Evolutionary conservation across 805 yeast genomes (phyloP).

Genomic region (Ogataea nonfermentans): DNA sequence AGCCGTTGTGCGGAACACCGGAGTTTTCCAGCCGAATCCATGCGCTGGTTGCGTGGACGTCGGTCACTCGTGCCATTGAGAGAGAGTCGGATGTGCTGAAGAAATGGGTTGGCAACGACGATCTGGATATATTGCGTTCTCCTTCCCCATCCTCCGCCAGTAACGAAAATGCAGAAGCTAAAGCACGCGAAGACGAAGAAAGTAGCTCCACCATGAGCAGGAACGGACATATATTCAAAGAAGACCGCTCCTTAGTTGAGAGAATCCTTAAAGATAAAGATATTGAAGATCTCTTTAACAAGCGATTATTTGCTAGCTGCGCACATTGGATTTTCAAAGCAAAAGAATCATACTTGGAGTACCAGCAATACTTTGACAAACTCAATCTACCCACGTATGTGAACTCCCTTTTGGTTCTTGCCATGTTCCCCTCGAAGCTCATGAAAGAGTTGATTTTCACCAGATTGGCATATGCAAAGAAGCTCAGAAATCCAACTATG

Average conservation of each 20-base stretch:
- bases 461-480: slow-evolving; percentile 73
- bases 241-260: slow-evolving; percentile 76
- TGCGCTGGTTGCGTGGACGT: slow-evolving; percentile 81
- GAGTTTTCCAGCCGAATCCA: slow-evolving; percentile 67
- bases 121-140: slow-evolving; percentile 55
- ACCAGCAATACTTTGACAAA: slow-evolving; percentile 58
- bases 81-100: slow-evolving; percentile 59
- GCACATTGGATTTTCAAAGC: slow-evolving; percentile 84
- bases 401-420: slow-evolving; percentile 60
- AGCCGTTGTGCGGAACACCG: slow-evolving; percentile 63
- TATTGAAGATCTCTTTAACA: slow-evolving; percentile 66
- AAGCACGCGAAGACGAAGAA: slow-evolving; percentile 1
- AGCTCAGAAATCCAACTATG: slow-evolving; percentile 81
- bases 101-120: slow-evolving; percentile 83
- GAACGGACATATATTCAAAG: slow-evolving; percentile 44
- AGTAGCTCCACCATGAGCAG: slow-evolving; percentile 10
- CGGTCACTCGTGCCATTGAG: slow-evolving; percentile 67
- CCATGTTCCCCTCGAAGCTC: slow-evolving; percentile 74
- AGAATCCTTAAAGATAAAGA: slow-evolving; percentile 77
- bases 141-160: slow-evolving; percentile 17
- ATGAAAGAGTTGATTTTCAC: slow-evolving; percentile 76
- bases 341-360: slow-evolving; percentile 63
- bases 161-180: neutral
- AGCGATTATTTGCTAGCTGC: slow-evolving; percentile 62
- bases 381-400: slow-evolving; percentile 74